Evolutionary conservation across 306 rosid genomes (phyloP), one percentile per base, ranked within the genome.

Genomic region (Luffa aegyptiaca): DNA sequence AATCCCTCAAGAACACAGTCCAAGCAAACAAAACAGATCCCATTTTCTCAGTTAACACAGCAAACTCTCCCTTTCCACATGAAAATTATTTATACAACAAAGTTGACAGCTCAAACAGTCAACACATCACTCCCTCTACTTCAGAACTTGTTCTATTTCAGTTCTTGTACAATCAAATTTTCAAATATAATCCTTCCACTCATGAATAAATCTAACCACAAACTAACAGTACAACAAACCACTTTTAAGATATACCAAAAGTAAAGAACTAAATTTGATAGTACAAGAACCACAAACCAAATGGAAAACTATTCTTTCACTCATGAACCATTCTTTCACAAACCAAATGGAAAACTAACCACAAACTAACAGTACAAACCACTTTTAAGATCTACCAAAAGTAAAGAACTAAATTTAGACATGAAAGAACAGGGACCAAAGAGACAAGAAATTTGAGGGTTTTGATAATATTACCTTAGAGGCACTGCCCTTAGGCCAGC

Each of bases 401-500:
- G n/a, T 17, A 16, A 36, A 16, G 48, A 3, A n/a, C 75, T 39
- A 68, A 65, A 18, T 20, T 5, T 42, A 4, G 3, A n/a, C 55
- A 69, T 10, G 7, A 8, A 39, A 66, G 6, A 3, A 37, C 13
- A 39, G 18, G 8, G 73, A 65, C 14, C 5, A 41, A 49, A 82
- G 18, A 80, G 3, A 76, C 48, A 53, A 35, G 31, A 14, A 17
- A 55, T 21, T n/a, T 8, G 2, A 64, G 37, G 45, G 18, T 31
- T 21, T 37, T 41, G 75, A 78, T 9, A 45, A 45, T 42, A 76
- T 74, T 86, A 96, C 99, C 98, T 91, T 91, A 20, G 96, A 88
- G 53, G 91, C 86, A 81, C 82, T 89, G 46, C 96, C 89, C 83
- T 89, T 96, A n/a, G 97, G 89, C 98, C 97, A 96, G 1, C 94